Evolutionary conservation across 1,284 basidiomycete species (phyloP), one percentile per base, ranked within the genome.

Genomic region (Trichosporon sp.): DNA sequence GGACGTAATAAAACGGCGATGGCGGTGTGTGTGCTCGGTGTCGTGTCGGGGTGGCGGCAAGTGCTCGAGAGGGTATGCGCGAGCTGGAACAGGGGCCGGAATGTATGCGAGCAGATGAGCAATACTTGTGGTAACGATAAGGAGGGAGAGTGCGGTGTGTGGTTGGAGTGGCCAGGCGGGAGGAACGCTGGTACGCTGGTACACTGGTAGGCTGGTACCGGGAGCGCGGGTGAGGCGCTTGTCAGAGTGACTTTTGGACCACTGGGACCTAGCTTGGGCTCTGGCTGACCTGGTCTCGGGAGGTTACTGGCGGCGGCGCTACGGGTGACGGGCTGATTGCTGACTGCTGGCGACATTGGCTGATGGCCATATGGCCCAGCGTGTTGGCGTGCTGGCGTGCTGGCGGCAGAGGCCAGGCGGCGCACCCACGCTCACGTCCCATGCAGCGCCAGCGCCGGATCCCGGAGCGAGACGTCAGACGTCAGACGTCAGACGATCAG

Each of bases 401-500:
- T n/a, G n/a, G n/a, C n/a, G n/a, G n/a, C n/a, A n/a, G n/a, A n/a
- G 35, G 12, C 12, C 35, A 13, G 35, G 35, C 38, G 38, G 47
- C 47, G 21, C 18, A 21, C 47, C 21, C 47, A 51, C 47, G 47
- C 47, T 12, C 47, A 42, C 21, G 15, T 15, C 38, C 38, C 38
- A n/a, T 42, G 38, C 38, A 42, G n/a, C n/a, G n/a, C n/a, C 32
- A 32, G 32, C 32, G 32, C 9, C 32, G 9, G 32, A 32, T 9
- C 32, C 9, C 4, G 32, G 32, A 5, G 18, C 38, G 18, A 42
- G 38, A 42, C 38, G 58, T 32, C 47, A 34, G 34, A 51, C 44
- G 44, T 51, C 44, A 60, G 56, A 60, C 56, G 56, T 60, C 56
- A 60, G 56, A 60, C 56, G 56, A 60, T 60, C 56, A 60, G 56